A percentile compares a stretch with the other conserved stretches of the same genome.
Conservation (phyloP, 345 rosid genomes). For the Acer saccharum region DNA sequence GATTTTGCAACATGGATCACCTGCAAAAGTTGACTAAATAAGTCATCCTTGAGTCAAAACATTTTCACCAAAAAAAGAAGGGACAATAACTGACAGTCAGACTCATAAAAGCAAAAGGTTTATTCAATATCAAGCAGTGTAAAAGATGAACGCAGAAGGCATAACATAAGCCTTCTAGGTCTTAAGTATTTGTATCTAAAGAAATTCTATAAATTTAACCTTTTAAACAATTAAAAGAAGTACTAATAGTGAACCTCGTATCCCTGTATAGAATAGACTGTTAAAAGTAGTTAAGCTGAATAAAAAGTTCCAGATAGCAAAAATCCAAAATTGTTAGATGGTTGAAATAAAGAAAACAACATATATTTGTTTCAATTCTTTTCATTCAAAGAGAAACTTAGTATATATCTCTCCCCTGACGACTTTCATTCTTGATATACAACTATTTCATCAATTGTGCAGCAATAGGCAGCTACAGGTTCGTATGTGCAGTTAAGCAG, state of each 20-base stretch:
- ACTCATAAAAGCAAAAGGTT: not conserved
- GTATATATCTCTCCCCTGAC: not conserved
- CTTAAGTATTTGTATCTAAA: not conserved
- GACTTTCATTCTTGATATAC: not conserved
- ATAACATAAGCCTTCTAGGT: not conserved
- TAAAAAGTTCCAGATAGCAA: no score
- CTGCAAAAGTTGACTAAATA: constrained; percentile 40
- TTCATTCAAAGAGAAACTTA: not conserved
- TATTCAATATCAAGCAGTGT: not conserved
- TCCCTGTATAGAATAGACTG: not conserved
- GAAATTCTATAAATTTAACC: not conserved
- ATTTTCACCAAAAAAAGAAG: not conserved
- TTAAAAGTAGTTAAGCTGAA: not conserved
- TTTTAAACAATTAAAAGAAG: not conserved
- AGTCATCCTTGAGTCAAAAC: constrained; percentile 8
- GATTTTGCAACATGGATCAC: constrained; percentile 87
- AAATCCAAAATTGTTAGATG: not conserved
- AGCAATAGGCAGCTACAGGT: not conserved
- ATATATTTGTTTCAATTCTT: not conserved
- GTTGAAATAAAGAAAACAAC: not conserved
- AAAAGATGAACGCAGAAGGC: not conserved
- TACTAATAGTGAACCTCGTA: not conserved
- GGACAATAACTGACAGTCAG: constrained; percentile 1
- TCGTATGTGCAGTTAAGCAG: no score
- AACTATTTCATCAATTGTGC: not conserved